Conservation (phyloP, 345 rosid species). For the Arabis hirsuta region DNA sequence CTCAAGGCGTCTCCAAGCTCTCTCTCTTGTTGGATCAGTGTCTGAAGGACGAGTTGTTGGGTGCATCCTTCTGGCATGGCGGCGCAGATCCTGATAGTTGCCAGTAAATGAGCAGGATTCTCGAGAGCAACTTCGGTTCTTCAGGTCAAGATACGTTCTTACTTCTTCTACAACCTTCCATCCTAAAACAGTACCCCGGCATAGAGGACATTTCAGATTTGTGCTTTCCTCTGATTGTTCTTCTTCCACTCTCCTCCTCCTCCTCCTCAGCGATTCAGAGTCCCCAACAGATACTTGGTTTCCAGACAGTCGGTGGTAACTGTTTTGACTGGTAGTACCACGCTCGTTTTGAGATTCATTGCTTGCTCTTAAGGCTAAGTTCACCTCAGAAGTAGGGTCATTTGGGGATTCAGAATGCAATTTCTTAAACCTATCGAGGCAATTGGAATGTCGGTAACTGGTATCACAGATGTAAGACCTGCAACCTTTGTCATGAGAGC, state of each 20-base stretch:
- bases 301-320: slow-evolving; percentile 30
- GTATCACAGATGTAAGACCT: slow-evolving; percentile 91
- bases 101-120: slow-evolving; percentile 78
- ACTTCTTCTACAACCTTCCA: slow-evolving; percentile 80
- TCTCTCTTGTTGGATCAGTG: slow-evolving; percentile 83
- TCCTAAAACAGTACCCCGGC: slow-evolving; percentile 73
- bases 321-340: slow-evolving; percentile 11
- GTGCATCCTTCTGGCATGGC: slow-evolving; percentile 85
- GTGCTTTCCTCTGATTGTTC: slow-evolving; percentile 45
- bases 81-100: slow-evolving; percentile 80
- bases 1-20: slow-evolving; percentile 85
- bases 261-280: slow-evolving; percentile 46
- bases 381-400: slow-evolving; percentile 47
- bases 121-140: slow-evolving; percentile 79
- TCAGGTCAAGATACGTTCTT: slow-evolving; percentile 74
- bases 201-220: slow-evolving; percentile 75
- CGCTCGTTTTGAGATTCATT: slow-evolving; percentile 34
- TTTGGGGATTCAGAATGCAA: slow-evolving; percentile 52
- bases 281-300: slow-evolving; percentile 48
- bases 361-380: slow-evolving; percentile 47
- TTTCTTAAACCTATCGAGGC: slow-evolving; percentile 86
- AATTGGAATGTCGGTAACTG: slow-evolving; percentile 91
- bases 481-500: slow-evolving; percentile 92
- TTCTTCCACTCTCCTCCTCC: slow-evolving; percentile 45
- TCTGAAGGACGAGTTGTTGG: slow-evolving; percentile 81